Evolutionary conservation across 2,329 filamentous ascomycete genomes (phyloP).

Genomic region (Fusarium solani-melongenae): DNA sequence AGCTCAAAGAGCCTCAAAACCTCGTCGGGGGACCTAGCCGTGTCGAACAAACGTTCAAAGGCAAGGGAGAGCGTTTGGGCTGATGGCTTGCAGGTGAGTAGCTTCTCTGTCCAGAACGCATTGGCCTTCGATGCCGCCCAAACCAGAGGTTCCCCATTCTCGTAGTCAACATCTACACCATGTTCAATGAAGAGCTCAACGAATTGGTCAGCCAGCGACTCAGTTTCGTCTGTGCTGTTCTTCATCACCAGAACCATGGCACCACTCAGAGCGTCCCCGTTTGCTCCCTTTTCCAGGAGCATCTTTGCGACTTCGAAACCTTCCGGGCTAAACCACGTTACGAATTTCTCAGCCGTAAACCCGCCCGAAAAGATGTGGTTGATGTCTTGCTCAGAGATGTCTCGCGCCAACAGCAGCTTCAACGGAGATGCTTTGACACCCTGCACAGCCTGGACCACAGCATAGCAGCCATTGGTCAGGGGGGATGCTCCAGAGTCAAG

Average conservation of each 20-base stretch:
- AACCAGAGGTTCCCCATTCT: constrained; percentile 64
- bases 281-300: constrained; percentile 61
- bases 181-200: constrained; percentile 53
- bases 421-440: constrained; percentile 53
- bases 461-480: constrained; percentile 62
- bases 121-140: constrained; percentile 65
- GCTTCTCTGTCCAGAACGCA: constrained; percentile 58
- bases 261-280: constrained; percentile 57
- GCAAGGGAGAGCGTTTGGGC: constrained; percentile 62
- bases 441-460: constrained; percentile 61
- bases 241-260: constrained; percentile 61
- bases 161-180: constrained; percentile 61
- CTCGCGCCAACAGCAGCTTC: constrained; percentile 54
- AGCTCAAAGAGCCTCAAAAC: constrained; percentile 62
- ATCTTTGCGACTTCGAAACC: constrained; percentile 60
- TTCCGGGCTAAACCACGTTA: constrained; percentile 58
- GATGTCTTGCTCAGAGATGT: constrained; percentile 57
- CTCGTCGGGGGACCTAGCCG: constrained; percentile 60
- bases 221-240: constrained; percentile 51
- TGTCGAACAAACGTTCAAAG: constrained; percentile 67
- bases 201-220: constrained; percentile 57
- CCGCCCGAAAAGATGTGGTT: constrained; percentile 57
- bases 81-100: constrained; percentile 63
- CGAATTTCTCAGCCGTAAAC: constrained; percentile 55
- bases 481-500: constrained; percentile 64